These are phyloP conservation scores for Cucurbitaria berberidis DNA, from an alignment of 2,329 filamentous ascomycete genomes.

Conservation along the genomic window DNA sequence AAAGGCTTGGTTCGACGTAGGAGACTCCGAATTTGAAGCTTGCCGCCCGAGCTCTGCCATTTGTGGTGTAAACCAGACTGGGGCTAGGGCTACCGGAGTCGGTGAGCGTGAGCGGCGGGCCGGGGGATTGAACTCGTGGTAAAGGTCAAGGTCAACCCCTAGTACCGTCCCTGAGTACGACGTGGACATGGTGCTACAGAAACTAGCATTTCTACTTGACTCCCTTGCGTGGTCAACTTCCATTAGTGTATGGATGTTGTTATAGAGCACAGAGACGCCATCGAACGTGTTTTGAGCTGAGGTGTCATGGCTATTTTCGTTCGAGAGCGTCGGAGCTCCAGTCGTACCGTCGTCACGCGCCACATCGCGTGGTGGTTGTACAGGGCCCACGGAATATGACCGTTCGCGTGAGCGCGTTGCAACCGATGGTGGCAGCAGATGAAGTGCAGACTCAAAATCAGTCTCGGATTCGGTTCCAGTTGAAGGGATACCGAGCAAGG, in stretches of 20 bases:
- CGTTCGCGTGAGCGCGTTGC: constrained; percentile 21
- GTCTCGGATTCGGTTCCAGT: constrained; percentile 3
- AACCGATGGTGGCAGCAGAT: constrained; percentile 14
- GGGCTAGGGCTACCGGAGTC: constrained; percentile 28
- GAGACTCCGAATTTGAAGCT: constrained; percentile 16
- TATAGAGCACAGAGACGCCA: constrained; percentile 26
- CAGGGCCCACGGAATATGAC: constrained; percentile 22
- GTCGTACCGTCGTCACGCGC: constrained; percentile 17
- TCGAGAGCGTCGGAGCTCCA: constrained; percentile 15
- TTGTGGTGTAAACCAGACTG: constrained; percentile 35
- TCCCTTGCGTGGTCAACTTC: constrained; percentile 23
- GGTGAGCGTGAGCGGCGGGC: constrained; percentile 28
- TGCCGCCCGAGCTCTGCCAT: constrained; percentile 26
- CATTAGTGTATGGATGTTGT: constrained; percentile 24
- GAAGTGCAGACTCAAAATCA: constrained; percentile 8
- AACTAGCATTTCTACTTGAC: constrained; percentile 37
- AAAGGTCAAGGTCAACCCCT: constrained; percentile 44
- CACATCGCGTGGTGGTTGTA: constrained; percentile 29
- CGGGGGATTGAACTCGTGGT: constrained; percentile 23
- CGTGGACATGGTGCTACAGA: constrained; percentile 44
- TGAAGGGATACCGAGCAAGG: constrained; percentile 4
- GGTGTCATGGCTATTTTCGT: constrained; percentile 25
- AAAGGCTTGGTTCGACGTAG: constrained; percentile 5
- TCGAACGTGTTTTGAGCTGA: constrained; percentile 31
- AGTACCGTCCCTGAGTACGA: constrained; percentile 45